Evolutionary conservation across 2,329 filamentous ascomycete species (phyloP).

Genomic region (Monilinia fructicola): DNA sequence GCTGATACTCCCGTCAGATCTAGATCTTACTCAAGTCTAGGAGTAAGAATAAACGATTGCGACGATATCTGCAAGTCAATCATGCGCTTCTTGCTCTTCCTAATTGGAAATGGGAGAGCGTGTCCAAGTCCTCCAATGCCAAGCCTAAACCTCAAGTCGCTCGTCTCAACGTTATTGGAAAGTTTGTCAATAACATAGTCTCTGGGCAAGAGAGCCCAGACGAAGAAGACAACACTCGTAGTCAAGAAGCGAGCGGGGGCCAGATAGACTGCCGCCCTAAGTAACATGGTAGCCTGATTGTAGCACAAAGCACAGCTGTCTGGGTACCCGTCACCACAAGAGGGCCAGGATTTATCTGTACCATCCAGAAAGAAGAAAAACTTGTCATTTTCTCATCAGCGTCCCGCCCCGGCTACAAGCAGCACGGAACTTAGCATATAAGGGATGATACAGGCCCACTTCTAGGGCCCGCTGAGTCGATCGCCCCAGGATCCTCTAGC

Average conservation of each 20-base stretch:
- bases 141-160: constrained; percentile 3
- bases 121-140: neutral
- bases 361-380: neutral
- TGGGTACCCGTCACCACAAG: too few species aligned
- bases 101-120: neutral
- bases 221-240: neutral
- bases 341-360: neutral
- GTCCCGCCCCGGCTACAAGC: neutral
- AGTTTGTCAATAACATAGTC: constrained; percentile 6
- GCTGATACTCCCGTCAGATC: too few species aligned
- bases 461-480: neutral
- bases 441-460: neutral
- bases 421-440: neutral
- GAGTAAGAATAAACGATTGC: too few species aligned
- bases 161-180: neutral
- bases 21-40: too few species aligned
- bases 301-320: too few species aligned
- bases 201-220: neutral
- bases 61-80: too few species aligned
- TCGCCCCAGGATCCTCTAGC: constrained; percentile 7
- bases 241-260: constrained; percentile 9
- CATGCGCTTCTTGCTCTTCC: neutral
- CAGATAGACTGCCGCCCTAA: constrained; percentile 11
- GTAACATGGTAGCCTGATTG: too few species aligned
- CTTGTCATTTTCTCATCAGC: neutral